phyloP scores from a whole-genome alignment of 805 yeast genomes.

The Starmerella sp. region DNA sequence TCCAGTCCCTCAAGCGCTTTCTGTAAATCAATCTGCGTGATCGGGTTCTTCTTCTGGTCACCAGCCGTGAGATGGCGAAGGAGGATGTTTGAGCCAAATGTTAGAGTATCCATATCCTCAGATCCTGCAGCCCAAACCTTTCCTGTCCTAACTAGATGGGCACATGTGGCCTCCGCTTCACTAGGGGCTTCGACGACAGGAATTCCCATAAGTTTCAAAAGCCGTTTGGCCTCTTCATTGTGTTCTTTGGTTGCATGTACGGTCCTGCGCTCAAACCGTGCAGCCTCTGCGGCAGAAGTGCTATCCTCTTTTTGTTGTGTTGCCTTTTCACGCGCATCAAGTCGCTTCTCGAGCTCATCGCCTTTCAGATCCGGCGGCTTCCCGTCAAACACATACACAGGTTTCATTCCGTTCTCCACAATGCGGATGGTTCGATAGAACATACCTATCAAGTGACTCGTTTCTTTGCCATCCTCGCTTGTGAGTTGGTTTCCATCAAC shows the following conservation, averaged over 20 bases:
- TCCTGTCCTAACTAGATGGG: conserved; percentile 76
- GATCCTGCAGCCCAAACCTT: conserved; percentile 96
- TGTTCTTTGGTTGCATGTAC: conserved; percentile 84
- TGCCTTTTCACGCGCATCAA: conserved; percentile 72
- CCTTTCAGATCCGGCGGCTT: conserved; percentile 92
- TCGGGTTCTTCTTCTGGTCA: conserved; percentile 86
- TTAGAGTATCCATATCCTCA: conserved; percentile 97
- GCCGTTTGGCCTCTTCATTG: conserved; percentile 81
- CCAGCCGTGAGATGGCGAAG: conserved; percentile 87
- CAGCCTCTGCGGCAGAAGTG: conserved; percentile 65
- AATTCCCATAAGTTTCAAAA: conserved; percentile 83
- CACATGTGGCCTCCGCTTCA: conserved; percentile 99
- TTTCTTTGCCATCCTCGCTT: conserved; percentile 81
- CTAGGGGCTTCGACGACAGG: conserved; percentile 92
- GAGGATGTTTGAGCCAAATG: conserved; percentile 75
- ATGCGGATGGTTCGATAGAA: conserved; percentile 85
- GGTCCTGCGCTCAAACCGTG: conserved; percentile 70
- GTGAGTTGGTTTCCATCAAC: conserved; percentile 92
- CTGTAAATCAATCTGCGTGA: conserved; percentile 64
- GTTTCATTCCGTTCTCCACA: conserved; percentile 89
- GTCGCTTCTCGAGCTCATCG: conserved; percentile 82
- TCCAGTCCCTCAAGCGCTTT: conserved; percentile 66
- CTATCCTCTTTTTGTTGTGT: conserved; percentile 60
- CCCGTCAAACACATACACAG: conserved; percentile 95
- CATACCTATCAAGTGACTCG: conserved; percentile 88